Evolutionary conservation across 108 stramenopile genomes (phyloP).

Genomic region (Craspedostauros australis): DNA sequence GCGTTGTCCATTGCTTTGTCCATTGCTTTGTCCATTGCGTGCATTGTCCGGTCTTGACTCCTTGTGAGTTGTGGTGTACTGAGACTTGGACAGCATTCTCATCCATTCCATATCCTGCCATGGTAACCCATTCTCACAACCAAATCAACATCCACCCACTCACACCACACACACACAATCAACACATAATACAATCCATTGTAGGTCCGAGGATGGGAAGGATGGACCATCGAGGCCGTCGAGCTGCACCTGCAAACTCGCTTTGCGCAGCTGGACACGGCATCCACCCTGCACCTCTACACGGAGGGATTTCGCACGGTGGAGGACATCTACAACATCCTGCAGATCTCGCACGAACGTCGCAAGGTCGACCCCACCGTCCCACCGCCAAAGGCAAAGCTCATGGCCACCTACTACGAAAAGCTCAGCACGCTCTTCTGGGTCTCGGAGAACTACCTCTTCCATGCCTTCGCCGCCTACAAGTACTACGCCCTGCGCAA

Average conservation of each 20-base stretch:
- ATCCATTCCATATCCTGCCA: not conserved
- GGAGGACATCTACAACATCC: slow-evolving; percentile 97
- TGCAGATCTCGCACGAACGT: slow-evolving; percentile 79
- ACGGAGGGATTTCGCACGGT: slow-evolving; percentile 98
- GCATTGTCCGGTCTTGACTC: too few relatives aligned
- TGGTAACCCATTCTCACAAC: too few relatives aligned
- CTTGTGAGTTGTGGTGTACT: too few relatives aligned
- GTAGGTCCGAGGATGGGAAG: slow-evolving; percentile 95
- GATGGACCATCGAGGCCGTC: slow-evolving; percentile 87
- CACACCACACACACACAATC: too few relatives aligned
- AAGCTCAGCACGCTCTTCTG: slow-evolving; percentile 95
- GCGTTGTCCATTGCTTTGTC: not conserved
- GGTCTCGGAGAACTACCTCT: slow-evolving; percentile 95
- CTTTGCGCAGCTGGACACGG: slow-evolving; percentile 93
- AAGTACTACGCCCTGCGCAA: slow-evolving; percentile 86
- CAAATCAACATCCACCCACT: too few relatives aligned
- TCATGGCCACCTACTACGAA: slow-evolving; percentile 97
- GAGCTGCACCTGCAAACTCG: slow-evolving; percentile 95
- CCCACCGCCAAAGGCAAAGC: slow-evolving; percentile 87
- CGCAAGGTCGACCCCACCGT: slow-evolving; percentile 53
- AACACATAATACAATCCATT: too few relatives aligned
- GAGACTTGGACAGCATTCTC: too few relatives aligned
- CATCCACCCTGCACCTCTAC: slow-evolving; percentile 89
- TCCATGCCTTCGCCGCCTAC: slow-evolving; percentile 98
- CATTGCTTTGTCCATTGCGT: too few relatives aligned